Percentiles rank a stretch among this genome's conserved stretches.
Evolutionary conservation across 805 yeast species (phyloP).

Genomic region (Tetrapisispora pingtungensis): DNA sequence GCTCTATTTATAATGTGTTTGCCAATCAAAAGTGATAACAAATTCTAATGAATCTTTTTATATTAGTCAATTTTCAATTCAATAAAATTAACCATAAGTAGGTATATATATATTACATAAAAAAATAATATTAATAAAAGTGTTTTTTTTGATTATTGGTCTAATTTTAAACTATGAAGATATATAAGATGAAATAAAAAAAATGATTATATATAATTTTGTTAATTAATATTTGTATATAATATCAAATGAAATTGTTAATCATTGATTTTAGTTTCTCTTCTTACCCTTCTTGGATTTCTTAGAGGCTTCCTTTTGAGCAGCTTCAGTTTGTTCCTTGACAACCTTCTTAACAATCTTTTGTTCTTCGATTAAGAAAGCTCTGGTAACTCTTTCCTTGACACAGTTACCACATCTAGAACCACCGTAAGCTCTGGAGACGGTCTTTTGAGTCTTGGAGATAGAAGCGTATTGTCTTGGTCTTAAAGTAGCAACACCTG

Average conservation of each 20-base stretch:
- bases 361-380: slow-evolving; percentile 99
- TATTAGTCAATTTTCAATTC: no score
- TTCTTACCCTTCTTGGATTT: slow-evolving; percentile 18
- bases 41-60: no score
- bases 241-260: background rate
- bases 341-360: slow-evolving; percentile 99
- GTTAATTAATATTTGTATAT: background rate
- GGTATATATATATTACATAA: no score
- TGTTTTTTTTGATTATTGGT: slow-evolving; percentile 1
- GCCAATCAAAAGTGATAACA: no score
- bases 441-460: slow-evolving; percentile 95
- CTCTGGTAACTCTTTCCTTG: slow-evolving; percentile 98
- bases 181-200: slow-evolving; percentile 3
- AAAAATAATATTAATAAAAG: background rate
- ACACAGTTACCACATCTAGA: slow-evolving; percentile 97
- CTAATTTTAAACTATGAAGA: slow-evolving; percentile 5
- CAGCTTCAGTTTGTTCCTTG: slow-evolving; percentile 91
- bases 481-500: slow-evolving; percentile 90
- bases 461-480: slow-evolving; percentile 96
- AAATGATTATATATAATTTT: slow-evolving; percentile 1
- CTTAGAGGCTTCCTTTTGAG: slow-evolving; percentile 48
- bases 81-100: no score
- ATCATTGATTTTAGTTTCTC: slow-evolving; percentile 2
- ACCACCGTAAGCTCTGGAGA: slow-evolving; percentile 99
- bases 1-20: no score